Evolutionary conservation across 768 basidiomycete species (phyloP).

Genomic region (Pisolithus albus): DNA sequence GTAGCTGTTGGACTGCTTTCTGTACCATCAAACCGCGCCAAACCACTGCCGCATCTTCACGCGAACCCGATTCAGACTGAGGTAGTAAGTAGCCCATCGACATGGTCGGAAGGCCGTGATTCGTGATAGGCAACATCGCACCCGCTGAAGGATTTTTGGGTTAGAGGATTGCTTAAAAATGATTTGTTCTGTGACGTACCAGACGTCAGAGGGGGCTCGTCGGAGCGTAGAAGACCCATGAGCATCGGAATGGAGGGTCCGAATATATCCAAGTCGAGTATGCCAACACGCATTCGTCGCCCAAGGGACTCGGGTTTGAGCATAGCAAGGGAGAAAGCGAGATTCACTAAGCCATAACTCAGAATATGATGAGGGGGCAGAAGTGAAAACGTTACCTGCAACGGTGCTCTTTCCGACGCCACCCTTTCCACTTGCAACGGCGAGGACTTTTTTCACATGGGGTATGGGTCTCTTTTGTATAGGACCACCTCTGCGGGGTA

Average conservation of each 20-base stretch:
- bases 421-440: slow-evolving; percentile 89
- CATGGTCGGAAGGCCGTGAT: slow-evolving; percentile 91
- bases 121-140: slow-evolving; percentile 72
- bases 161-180: no score
- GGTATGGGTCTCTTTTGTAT: slow-evolving; percentile 53
- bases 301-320: slow-evolving; percentile 26
- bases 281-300: slow-evolving; percentile 60
- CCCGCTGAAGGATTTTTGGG: slow-evolving; percentile 41
- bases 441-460: slow-evolving; percentile 74
- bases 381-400: slow-evolving; percentile 48
- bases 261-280: slow-evolving; percentile 93
- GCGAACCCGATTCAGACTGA: slow-evolving; percentile 37
- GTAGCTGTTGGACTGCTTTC: slow-evolving; percentile 91
- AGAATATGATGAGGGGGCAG: slow-evolving; percentile 6
- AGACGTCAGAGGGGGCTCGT: slow-evolving; percentile 70
- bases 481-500: slow-evolving; percentile 51
- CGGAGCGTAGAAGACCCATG: slow-evolving; percentile 76
- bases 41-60: slow-evolving; percentile 73
- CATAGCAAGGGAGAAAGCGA: slow-evolving; percentile 68
- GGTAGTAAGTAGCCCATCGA: slow-evolving; percentile 95
- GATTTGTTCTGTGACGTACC: slow-evolving; percentile 36
- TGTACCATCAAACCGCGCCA: slow-evolving; percentile 99
- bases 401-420: slow-evolving; percentile 95
- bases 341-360: slow-evolving; percentile 49
- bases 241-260: slow-evolving; percentile 91